Percentiles rank a stretch among this genome's conserved stretches.
Conservation (phyloP, 345 rosid species). For the Corymbia maculata region DNA sequence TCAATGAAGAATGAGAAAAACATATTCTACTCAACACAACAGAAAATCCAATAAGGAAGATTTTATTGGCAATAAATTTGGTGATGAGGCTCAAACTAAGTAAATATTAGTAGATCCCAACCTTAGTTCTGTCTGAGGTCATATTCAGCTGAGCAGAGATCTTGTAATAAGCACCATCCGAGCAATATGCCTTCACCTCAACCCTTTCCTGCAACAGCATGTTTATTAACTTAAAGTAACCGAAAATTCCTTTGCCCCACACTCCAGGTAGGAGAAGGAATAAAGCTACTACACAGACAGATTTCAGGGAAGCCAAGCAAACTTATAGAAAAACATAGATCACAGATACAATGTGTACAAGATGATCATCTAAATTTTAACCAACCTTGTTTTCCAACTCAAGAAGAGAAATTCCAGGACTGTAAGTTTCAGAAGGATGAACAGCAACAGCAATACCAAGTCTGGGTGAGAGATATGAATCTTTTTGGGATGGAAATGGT, state of each 20-base stretch:
- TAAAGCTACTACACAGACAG: background rate
- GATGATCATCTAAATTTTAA: constrained; percentile 4
- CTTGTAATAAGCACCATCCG: constrained; percentile 79
- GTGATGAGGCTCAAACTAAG: background rate
- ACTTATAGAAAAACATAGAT: background rate
- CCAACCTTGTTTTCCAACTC: constrained; percentile 99
- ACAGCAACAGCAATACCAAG: constrained; percentile 86
- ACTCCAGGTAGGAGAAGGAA: background rate
- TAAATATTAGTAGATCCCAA: constrained; percentile 9
- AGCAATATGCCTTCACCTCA: constrained; percentile 69
- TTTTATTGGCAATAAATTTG: background rate
- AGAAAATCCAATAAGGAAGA: background rate
- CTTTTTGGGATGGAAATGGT: constrained; percentile 73
- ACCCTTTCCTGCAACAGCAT: constrained; percentile 57
- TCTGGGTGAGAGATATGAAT: constrained; percentile 57
- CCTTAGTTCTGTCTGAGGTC: constrained; percentile 98
- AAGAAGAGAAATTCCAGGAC: constrained; percentile 93
- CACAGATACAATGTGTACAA: background rate
- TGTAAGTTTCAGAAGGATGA: constrained; percentile 60
- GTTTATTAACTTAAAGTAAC: background rate
- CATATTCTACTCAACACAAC: too few relatives aligned
- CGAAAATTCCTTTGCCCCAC: background rate
- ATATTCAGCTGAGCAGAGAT: constrained; percentile 76
- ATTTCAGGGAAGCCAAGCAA: background rate
- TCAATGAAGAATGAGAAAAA: too few relatives aligned